These are phyloP conservation scores for Stipa capillata DNA, from an alignment of 176 grass and related monocot genomes.

Conservation along the genomic window DNA sequence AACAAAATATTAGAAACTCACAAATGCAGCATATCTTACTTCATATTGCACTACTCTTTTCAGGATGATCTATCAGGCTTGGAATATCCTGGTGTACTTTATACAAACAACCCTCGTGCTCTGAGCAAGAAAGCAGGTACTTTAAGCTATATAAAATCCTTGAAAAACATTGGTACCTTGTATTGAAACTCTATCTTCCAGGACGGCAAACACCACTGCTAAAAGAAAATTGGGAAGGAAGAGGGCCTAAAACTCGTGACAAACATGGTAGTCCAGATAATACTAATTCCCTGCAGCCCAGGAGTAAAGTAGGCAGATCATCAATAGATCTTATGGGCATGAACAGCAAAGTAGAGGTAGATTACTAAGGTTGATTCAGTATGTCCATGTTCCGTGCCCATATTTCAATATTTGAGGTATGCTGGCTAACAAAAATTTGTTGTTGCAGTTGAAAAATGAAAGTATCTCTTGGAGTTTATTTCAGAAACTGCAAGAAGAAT, in stretches of 20 bases:
- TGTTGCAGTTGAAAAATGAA: constrained; percentile 69
- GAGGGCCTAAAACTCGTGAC: constrained; percentile 25
- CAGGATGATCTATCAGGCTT: constrained; percentile 61
- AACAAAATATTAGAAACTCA: background rate
- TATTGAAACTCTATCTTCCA: constrained; percentile 29
- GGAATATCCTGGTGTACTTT: constrained; percentile 46
- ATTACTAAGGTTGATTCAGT: constrained; percentile 21
- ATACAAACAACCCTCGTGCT: constrained; percentile 29
- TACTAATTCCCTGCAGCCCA: background rate
- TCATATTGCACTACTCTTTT: constrained; percentile 12
- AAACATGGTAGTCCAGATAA: constrained; percentile 21
- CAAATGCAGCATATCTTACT: background rate
- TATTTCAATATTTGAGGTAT: constrained; percentile 9
- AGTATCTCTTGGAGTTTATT: constrained; percentile 53
- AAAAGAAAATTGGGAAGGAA: constrained; percentile 47
- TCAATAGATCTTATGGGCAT: constrained; percentile 26
- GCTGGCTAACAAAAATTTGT: constrained; percentile 8
- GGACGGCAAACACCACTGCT: constrained; percentile 22
- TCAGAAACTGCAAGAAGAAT: constrained; percentile 79
- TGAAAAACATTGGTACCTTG: background rate
- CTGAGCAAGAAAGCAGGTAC: constrained; percentile 42
- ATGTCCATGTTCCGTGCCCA: constrained; percentile 1
- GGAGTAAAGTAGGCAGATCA: constrained; percentile 19
- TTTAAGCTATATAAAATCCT: background rate
- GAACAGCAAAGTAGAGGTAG: constrained; percentile 57